Conservation (phyloP, 2,329 filamentous ascomycete species). For the Corinectria fuckeliana region DNA sequence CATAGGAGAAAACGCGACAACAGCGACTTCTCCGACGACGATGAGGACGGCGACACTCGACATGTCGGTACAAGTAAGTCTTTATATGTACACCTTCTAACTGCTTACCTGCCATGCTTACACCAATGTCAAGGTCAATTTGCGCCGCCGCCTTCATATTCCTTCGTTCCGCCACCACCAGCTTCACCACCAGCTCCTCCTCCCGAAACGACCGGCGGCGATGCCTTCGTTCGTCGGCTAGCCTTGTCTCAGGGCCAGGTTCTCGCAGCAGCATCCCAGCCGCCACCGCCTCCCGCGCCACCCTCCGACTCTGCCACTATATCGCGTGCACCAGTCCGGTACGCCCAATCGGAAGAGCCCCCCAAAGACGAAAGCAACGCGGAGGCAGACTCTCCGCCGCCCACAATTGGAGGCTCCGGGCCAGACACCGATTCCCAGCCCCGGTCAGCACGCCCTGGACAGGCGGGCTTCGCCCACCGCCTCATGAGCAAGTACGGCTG, state of each 20-base stretch:
- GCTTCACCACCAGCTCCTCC: conserved; percentile 54
- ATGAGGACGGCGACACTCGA: conserved; percentile 41
- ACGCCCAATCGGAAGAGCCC: conserved; percentile 49
- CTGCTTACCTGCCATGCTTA: conserved; percentile 25
- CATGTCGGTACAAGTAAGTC: conserved; percentile 44
- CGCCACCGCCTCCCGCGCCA: conserved; percentile 46
- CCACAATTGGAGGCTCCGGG: conserved; percentile 54
- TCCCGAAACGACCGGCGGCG: conserved; percentile 69
- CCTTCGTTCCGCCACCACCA: conserved; percentile 62
- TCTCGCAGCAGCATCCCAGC: conserved; percentile 38
- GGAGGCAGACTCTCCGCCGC: conserved; percentile 51
- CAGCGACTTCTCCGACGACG: conserved; percentile 49
- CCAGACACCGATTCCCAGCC: conserved; percentile 48
- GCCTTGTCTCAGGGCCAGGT: conserved; percentile 58
- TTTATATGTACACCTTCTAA: not conserved
- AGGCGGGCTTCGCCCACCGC: conserved; percentile 83
- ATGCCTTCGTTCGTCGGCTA: conserved; percentile 70
- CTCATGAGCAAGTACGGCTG: conserved; percentile 95
- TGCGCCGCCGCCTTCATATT: conserved; percentile 63
- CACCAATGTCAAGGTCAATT: conserved; percentile 57
- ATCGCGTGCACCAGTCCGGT: conserved; percentile 79
- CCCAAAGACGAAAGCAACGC: conserved; percentile 46
- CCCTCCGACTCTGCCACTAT: conserved; percentile 65
- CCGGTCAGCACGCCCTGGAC: conserved; percentile 74
- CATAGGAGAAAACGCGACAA: conserved; percentile 60